Base-by-base conservation (phyloP, 805 yeast genomes). In the Maudiozyma bulderi region DNA sequence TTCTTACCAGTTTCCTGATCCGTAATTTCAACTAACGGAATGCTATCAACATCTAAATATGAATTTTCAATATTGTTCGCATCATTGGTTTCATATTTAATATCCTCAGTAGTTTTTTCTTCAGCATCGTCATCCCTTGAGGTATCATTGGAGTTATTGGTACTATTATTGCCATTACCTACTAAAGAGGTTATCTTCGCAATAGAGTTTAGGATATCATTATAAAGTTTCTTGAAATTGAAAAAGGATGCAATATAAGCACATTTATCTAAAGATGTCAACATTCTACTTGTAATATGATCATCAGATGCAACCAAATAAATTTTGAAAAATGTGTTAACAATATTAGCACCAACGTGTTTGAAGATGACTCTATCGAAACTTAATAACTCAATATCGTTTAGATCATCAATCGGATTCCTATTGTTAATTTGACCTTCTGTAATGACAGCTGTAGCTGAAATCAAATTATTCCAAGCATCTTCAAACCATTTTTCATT, bases 401-500 rank as follows among this genome's bases (percentile, higher is more conserved):
- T 54, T 32, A 65, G 50, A 0, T 52, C 49, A 28, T 54, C 59
- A 5, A 58, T 49, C 5, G 53, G 44, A 32, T 53, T 55, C 7
- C 51, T 55, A 10, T 53, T 50, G 5, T 63, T 60, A 3, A 50
- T 45, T 8, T 56, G 51, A 14, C 59, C 52, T 44, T 64, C 52
- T 3, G 67, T 65, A 28, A 66, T 45, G 0, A 70, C 70, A 2
- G 67, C 64, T 20, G 72, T 67, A 1, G 68, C 63, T 20, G 69
- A 68, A 41, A 86, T 76, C 52, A 85, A 64, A 50, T 83, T 81
- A 55, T 82, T 82, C 95, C 95, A 86, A 14, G 79, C 72, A 59
- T 86, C 91, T 61, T 90, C 97, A 66, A 90, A 91, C 82, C 95
- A 84, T 61, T 85, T 88, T 20, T 88, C 86, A 9, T 89, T 86